Evolutionary conservation across 2,329 filamentous ascomycete genomes (phyloP), one percentile per base, ranked within the genome.

Genomic region (Ceratocystis colombiana): DNA sequence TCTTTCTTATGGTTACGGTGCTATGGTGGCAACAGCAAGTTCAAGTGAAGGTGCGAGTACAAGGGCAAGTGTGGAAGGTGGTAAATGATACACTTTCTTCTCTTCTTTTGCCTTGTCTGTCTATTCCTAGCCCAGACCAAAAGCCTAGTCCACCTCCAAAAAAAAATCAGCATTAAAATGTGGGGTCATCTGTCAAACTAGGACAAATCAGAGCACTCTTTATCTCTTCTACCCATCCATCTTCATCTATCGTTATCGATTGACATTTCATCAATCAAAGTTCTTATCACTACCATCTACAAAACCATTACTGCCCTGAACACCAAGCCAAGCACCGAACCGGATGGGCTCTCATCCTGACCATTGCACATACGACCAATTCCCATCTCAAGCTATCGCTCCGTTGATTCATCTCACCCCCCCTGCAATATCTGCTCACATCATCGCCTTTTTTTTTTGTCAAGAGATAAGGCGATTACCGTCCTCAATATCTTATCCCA

Each of bases 241-340:
- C 55, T 33, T 22, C 55, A 59, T 53, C 62, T 67, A 64, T 61
- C 30, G 62, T 64, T 64, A 64, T 50, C 48, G 62, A 55, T 64
- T 64, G 62, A 64, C 30, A 15, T 59, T n/a, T 30, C 41, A 15
- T 62, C 61, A 45, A 44, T 62, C 44, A 62, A 30, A 30, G 41
- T 37, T 44, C 61, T 62, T 62, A 62, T 62, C 41, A 48, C 41
- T 25, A 62, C 22, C 41, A 48, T 10, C 46, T 22, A 8, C 46
- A n/a, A n/a, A 48, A 48, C 46, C n/a, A 53, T 41, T 15, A 41
- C 37, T 41, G 12, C 37, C 48, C 48, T 53, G 20, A 53, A 30
- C 8, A 17, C 48, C 55, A 37, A 28, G 55, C 30, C 55, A 8
- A 41, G 15, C 55, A 17, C 25, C 25, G 6, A 59, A 30, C 33